Evolutionary conservation across 345 rosid species (phyloP).

Genomic region (Turritis glabra): DNA sequence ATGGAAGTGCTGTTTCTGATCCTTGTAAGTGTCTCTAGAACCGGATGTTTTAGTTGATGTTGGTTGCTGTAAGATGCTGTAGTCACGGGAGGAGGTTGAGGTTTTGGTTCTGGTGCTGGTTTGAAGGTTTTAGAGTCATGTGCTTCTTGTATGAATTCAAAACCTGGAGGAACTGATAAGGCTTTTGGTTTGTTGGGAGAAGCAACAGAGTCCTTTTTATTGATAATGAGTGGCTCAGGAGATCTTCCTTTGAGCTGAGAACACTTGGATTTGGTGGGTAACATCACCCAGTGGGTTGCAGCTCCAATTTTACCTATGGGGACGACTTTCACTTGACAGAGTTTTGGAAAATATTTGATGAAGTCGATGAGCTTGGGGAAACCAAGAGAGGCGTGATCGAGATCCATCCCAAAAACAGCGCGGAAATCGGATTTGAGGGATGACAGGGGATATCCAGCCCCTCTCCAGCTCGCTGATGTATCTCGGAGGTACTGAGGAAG

Average conservation of each 20-base stretch:
- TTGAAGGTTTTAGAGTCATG: conserved; percentile 14
- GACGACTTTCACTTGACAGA: conserved; percentile 49
- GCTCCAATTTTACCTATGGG: conserved; percentile 43
- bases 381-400: conserved; percentile 77
- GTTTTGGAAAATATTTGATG: conserved; percentile 54
- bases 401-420: conserved; percentile 55
- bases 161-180: conserved; percentile 19
- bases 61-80: background rate
- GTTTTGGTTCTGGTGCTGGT: conserved; percentile 8
- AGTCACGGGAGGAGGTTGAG: background rate
- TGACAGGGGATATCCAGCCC: conserved; percentile 66
- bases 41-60: conserved; percentile 45
- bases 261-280: conserved; percentile 41
- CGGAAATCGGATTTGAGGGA: conserved; percentile 82
- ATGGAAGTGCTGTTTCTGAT: conserved; percentile 47
- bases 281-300: conserved; percentile 69
- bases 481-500: conserved; percentile 55
- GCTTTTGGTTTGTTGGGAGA: conserved; percentile 15
- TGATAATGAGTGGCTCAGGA: conserved; percentile 33
- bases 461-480: conserved; percentile 36
- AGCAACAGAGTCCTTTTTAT: background rate
- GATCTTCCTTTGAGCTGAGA: conserved; percentile 32
- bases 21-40: conserved; percentile 54
- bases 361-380: conserved; percentile 77
- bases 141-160: background rate